phyloP scores from a whole-genome alignment of 257 asterid species.

The Nicotiana benthamiana region DNA sequence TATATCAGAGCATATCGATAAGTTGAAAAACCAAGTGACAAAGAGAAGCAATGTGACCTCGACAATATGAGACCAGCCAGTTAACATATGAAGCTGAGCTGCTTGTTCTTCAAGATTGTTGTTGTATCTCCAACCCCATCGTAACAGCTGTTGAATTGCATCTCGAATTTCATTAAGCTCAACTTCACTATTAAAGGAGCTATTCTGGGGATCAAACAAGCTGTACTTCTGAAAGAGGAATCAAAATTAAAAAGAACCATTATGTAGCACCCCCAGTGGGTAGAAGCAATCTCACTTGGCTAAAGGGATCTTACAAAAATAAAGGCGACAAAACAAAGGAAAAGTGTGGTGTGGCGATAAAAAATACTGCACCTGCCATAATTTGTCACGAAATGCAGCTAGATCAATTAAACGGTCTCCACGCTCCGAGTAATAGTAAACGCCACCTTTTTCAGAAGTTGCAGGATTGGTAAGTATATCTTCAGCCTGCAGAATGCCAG shows the following conservation, averaged over 20 bases:
- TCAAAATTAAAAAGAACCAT: not conserved
- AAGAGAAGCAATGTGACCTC: slow-evolving; percentile 48
- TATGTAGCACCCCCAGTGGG: not conserved
- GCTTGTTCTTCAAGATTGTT: slow-evolving; percentile 97
- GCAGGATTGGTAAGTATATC: slow-evolving; percentile 66
- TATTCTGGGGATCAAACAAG: slow-evolving; percentile 51
- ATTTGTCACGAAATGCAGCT: slow-evolving; percentile 66
- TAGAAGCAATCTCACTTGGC: not conserved
- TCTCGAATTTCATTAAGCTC: slow-evolving; percentile 83
- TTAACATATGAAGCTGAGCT: slow-evolving; percentile 92
- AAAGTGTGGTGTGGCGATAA: not conserved
- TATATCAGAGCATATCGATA: not conserved
- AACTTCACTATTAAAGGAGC: slow-evolving; percentile 53
- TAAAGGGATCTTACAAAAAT: not conserved
- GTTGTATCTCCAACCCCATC: slow-evolving; percentile 97
- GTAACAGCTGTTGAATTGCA: slow-evolving; percentile 60
- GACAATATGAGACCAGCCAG: slow-evolving; percentile 94
- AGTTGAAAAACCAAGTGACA: not conserved
- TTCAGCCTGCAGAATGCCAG: slow-evolving; percentile 47
- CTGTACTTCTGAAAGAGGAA: slow-evolving; percentile 44
- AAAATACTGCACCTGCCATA: slow-evolving; percentile 71
- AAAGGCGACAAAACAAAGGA: slow-evolving; percentile 2
- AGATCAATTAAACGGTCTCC: slow-evolving; percentile 92
- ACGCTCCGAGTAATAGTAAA: slow-evolving; percentile 82
- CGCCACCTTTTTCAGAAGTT: slow-evolving; percentile 49